Evolutionary conservation across 208 protist species (phyloP).

Genomic region (Leishmania mexicana): DNA sequence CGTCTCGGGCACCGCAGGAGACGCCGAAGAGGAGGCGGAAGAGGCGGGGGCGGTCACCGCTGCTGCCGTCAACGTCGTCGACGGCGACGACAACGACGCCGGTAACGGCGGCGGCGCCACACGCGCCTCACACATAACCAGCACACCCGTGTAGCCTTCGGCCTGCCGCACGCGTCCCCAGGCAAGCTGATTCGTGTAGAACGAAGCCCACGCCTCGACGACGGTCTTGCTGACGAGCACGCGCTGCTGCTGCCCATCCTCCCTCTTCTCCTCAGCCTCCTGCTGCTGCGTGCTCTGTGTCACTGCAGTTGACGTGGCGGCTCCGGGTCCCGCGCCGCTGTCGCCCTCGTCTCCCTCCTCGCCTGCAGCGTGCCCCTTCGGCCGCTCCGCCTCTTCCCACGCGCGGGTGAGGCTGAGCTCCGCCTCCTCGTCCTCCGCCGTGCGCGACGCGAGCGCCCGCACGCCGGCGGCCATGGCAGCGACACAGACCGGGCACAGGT

Average conservation of each 20-base stretch:
- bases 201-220: constrained; percentile 53
- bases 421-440: constrained; percentile 43
- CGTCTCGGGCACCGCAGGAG: constrained; percentile 6
- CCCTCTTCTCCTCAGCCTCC: background rate
- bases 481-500: constrained; percentile 52
- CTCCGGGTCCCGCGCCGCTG: background rate
- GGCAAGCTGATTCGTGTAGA: constrained; percentile 21
- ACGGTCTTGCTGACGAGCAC: constrained; percentile 65
- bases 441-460: constrained; percentile 24
- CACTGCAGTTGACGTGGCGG: background rate
- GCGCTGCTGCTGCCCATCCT: constrained; percentile 7
- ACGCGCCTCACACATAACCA: constrained; percentile 33
- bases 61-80: constrained; percentile 1
- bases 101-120: constrained; percentile 7
- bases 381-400: constrained; percentile 27
- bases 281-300: background rate
- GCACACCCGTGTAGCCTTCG: constrained; percentile 66
- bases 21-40: background rate
- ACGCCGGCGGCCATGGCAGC: constrained; percentile 46
- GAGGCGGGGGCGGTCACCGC: background rate
- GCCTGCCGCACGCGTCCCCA: constrained; percentile 38
- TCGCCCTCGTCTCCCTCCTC: background rate
- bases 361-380: constrained; percentile 12
- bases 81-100: background rate
- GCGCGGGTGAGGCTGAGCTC: constrained; percentile 22